Conservation (phyloP, 768 basidiomycete genomes). For the Lactarius sp. region DNA sequence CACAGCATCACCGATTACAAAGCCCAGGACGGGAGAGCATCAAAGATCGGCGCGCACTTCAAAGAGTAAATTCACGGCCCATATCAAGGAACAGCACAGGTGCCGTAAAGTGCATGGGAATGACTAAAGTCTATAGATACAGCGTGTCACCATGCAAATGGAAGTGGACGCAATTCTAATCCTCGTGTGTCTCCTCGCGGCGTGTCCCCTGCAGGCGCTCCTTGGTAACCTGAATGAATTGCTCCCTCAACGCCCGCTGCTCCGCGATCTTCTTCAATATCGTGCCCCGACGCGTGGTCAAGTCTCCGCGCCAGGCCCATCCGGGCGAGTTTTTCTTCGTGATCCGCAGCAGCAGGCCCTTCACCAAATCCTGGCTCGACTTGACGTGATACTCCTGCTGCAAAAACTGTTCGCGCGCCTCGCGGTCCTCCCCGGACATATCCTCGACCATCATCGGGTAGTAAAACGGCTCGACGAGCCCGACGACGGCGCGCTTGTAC, state of each 20-base stretch:
- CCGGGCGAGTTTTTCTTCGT: conserved; percentile 36
- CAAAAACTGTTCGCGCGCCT: conserved; percentile 54
- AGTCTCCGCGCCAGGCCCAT: conserved; percentile 39
- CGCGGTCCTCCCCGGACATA: conserved; percentile 55
- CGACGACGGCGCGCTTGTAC: conserved; percentile 91
- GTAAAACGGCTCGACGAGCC: conserved; percentile 89
- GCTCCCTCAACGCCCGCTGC: conserved; percentile 42
- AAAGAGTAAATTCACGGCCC: no score
- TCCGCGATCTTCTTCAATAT: conserved; percentile 48
- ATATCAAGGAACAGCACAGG: background rate
- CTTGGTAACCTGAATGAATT: conserved; percentile 37
- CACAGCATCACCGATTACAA: no score
- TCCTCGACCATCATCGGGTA: conserved; percentile 81
- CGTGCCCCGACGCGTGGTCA: conserved; percentile 41
- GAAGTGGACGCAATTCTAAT: background rate
- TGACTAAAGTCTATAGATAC: background rate
- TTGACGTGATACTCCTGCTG: conserved; percentile 56
- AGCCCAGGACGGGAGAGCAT: no score
- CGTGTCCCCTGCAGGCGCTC: conserved; percentile 29
- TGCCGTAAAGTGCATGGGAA: background rate
- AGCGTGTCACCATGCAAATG: background rate
- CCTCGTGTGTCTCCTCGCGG: conserved; percentile 21
- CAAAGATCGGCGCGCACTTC: no score
- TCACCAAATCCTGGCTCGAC: conserved; percentile 32
- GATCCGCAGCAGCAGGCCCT: conserved; percentile 34